Evolutionary conservation across 2,329 filamentous ascomycete species (phyloP), one percentile per base, ranked within the genome.

Genomic region (Rutstroemia sp.): DNA sequence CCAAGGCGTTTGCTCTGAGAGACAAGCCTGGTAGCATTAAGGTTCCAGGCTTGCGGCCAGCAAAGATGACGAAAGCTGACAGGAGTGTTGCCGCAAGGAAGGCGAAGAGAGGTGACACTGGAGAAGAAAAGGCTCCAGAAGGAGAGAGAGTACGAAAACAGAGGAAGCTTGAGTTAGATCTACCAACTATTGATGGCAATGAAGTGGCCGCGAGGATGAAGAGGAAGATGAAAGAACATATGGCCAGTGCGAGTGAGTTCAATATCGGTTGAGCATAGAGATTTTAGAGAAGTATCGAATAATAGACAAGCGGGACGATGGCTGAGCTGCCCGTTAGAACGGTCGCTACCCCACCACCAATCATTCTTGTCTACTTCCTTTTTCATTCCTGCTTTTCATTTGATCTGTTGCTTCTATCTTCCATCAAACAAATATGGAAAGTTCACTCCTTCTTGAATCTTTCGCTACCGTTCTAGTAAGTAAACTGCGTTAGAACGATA

Each of bases 1-100:
- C 92, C 7, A 99, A 99, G 76, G 89, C 88, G 25, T 99, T 95
- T 69, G 94, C 86, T 1, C 74, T 99, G 63, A 80, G 95, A 61
- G 94, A 99, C 70, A 84, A 89, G 34, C 94, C 94, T 0, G 87
- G 88, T 5, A 87, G 88, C 50, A 95, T 99, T 54, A 84, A 84
- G 37, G 77, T 72, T 62, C 72, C 73, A 9, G 73, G 71, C 16
- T 50, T 70, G 23, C 61, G 69, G 78, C 68, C 66, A 72, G 75
- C 71, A 67, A 70, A 67, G 25, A 70, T 72, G 64, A 72, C 69
- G 41, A 73, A 69, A 54, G 70, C 69, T 46, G 71, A 73, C 53
- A 71, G 73, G 38, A 72, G 73, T 62, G 68, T 70, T 1, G 67
- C 68, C 17, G 67, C 66, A 25, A 65, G 68, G 44, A 70, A 70